Evolutionary conservation across 2,329 filamentous ascomycete genomes (phyloP), one percentile per base, ranked within the genome.

Genomic region (Lizonia empirigonia): DNA sequence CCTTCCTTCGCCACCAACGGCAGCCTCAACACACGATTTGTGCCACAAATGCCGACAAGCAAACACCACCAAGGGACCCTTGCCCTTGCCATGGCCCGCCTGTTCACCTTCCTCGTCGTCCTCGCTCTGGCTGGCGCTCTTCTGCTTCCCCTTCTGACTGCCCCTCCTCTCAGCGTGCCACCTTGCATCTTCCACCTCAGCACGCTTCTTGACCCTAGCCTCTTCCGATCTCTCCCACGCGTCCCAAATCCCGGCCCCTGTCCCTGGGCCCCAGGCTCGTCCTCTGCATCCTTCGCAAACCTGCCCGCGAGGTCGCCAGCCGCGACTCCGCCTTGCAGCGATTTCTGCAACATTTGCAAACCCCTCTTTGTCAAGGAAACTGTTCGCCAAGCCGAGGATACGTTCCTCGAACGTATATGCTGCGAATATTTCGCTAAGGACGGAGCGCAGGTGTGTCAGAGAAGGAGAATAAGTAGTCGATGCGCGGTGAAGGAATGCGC

Each of bases 371-470:
- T 96, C 92, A 0, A 99, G 80, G 48, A 99, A 85, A 4, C 88
- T 83, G 69, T 93, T 96, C 0, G 94, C 91, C 3, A 99, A 83
- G 1, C 83, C 81, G 16, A 99, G 81, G 13, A 99, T 89, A 0
- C 89, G 92, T 70, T 93, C 90, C 72, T 99, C 94, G 69, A 97
- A 97, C 0, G 91, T 88, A 70, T 99, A 99, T 0, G 94, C 93
- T 0, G 93, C 86, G 75, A 99, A 97, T 47, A 99, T 93, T 10
- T 92, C 94, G 1, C 85, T 80, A 2, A 99, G 82, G 0, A 97
- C 92, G 6, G 84, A 84, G 35, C 94, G 88, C 3, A 99, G 81
- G 68, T 97, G 91, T 1, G 90, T 87, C 1, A 99, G 80, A 10
- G 89, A 95, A 0, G 94, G 92, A 0, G 91, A 95, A 20, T 64